Evolutionary conservation across 441 rosid genomes (phyloP), one percentile per base, ranked within the genome.

Genomic region (Brassica balearica): DNA sequence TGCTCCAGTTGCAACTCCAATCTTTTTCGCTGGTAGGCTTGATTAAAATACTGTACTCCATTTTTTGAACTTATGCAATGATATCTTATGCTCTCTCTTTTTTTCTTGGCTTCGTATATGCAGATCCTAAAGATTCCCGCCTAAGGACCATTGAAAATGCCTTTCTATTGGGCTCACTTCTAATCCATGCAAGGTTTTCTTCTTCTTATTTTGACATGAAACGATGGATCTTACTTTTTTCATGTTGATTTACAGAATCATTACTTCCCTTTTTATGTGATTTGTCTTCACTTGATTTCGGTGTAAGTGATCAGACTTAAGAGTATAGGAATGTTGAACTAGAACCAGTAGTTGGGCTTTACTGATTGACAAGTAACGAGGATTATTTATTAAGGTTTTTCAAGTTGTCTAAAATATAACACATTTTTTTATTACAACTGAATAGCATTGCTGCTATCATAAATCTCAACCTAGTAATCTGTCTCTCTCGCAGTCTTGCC

Each of bases 91-190:
- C 38, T 41, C 22, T 3, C 27, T 76, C 36, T 63, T 56, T 0
- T 3, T 29, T 51, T 38, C 5, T 23, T n/a, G 60, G 56, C 41
- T 65, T 85, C 43, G 15, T 71, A 36, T 74, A 10, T 88, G 88
- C 87, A 96, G 98, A 96, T 82, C 81, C 92, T 14, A 83, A 86
- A 87, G 97, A 92, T 87, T 86, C 84, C 64, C 84, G 84, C 22
- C 81, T 94, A 76, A 87, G 98, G 87, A 87, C 81, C 51, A 61
- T 87, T 78, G 99, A 92, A 79, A 92, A 84, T 71, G 92, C 90
- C 68, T 96, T 96, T 88, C 86, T 96, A 41, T 79, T 96, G 91
- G 99, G 99, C 41, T 84, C 99, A 2, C 86, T 92, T 81, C 85
- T 96, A 66, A 84, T 94, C 74, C 77, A 81, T 83, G 80, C 96